Percentiles rank a stretch among this genome's conserved stretches.
These are phyloP conservation scores for Penicillium sp. DNA, from an alignment of 2,329 filamentous ascomycete species.

Conservation along the genomic window DNA sequence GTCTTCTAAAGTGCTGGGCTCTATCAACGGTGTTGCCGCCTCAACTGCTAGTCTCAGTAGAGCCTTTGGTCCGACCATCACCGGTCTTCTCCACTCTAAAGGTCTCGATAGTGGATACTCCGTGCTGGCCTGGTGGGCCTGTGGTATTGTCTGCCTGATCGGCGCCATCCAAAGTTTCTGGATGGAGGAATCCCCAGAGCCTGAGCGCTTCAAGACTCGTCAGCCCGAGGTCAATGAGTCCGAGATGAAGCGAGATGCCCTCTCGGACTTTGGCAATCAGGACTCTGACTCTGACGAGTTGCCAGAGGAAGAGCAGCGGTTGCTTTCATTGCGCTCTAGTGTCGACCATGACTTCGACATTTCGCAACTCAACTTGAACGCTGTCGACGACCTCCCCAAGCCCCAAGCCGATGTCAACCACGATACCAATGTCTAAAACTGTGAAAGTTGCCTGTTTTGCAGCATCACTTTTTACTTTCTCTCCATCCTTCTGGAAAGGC, in stretches of 20 bases:
- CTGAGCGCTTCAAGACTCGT: slow-evolving; percentile 36
- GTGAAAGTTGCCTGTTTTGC: not conserved
- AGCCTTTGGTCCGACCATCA: slow-evolving; percentile 83
- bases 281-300: slow-evolving; percentile 21
- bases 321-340: slow-evolving; percentile 38
- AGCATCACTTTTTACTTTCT: slow-evolving; percentile 1
- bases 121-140: slow-evolving; percentile 91
- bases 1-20: slow-evolving; percentile 78
- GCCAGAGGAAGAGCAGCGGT: slow-evolving; percentile 35
- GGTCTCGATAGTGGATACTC: slow-evolving; percentile 79
- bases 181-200: slow-evolving; percentile 62
- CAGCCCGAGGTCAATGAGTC: slow-evolving; percentile 30
- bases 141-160: slow-evolving; percentile 68
- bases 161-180: slow-evolving; percentile 73
- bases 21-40: slow-evolving; percentile 87
- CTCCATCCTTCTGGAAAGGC: slow-evolving; percentile 19
- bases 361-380: slow-evolving; percentile 24
- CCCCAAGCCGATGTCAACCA: slow-evolving; percentile 9
- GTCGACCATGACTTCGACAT: slow-evolving; percentile 33
- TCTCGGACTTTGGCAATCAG: slow-evolving; percentile 22
- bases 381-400: slow-evolving; percentile 11
- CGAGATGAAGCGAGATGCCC: slow-evolving; percentile 24
- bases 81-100: slow-evolving; percentile 77
- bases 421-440: slow-evolving; percentile 8
- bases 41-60: slow-evolving; percentile 86